Evolutionary conservation across 805 yeast species (phyloP).

Genomic region (Torulaspora franciscae): DNA sequence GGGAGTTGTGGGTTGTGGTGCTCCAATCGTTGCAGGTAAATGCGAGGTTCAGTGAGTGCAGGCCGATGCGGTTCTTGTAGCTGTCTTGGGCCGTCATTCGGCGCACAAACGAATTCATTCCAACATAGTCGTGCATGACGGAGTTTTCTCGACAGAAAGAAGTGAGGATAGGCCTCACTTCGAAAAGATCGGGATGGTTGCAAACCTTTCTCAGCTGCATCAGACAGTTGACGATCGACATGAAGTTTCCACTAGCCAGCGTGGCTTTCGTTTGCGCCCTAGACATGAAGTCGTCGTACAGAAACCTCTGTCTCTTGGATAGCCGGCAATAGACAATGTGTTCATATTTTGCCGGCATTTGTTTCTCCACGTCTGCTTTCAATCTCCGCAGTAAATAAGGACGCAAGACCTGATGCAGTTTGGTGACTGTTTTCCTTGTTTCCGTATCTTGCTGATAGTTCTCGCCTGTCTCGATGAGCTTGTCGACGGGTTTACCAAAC

Average conservation of each 20-base stretch:
- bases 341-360: constrained; percentile 97
- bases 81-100: constrained; percentile 19
- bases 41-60: constrained; percentile 56
- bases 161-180: constrained; percentile 89
- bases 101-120: constrained; percentile 40
- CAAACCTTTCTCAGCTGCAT: constrained; percentile 97
- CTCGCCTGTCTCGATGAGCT: constrained; percentile 61
- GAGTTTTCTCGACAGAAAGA: constrained; percentile 73
- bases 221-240: constrained; percentile 91
- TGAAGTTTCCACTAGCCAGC: constrained; percentile 86
- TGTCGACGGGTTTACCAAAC: constrained; percentile 98
- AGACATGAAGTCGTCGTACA: constrained; percentile 96
- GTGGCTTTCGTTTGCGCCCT: constrained; percentile 94
- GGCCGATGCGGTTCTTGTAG: constrained; percentile 37
- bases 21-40: constrained; percentile 44
- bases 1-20: constrained; percentile 44
- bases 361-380: constrained; percentile 95
- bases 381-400: constrained; percentile 89
- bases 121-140: constrained; percentile 48
- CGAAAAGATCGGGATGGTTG: constrained; percentile 94
- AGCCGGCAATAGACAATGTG: constrained; percentile 89
- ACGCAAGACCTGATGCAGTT: constrained; percentile 87
- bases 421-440: constrained; percentile 76
- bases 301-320: constrained; percentile 83
- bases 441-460: constrained; percentile 64